phyloP scores from a whole-genome alignment of 345 rosid genomes.

The Bruguiera gymnorhiza region DNA sequence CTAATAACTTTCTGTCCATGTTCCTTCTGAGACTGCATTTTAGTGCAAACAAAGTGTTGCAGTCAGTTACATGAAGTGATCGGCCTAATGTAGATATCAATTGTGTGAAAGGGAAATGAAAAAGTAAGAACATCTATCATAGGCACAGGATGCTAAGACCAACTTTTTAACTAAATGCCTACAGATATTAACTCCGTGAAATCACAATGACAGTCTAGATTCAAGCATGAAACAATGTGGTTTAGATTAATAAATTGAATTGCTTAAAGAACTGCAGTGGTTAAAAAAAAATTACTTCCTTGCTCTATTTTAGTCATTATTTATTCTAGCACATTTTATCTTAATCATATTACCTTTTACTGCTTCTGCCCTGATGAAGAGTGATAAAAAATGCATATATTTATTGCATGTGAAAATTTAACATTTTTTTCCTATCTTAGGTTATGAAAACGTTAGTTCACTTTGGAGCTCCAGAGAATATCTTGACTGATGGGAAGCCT shows the following conservation, averaged over 20 bases:
- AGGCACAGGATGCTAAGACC: no score
- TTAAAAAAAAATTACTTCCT: neutral
- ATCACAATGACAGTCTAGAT: neutral
- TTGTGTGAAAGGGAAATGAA: no score
- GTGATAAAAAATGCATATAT: neutral
- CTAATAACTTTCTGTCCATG: neutral
- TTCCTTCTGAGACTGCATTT: constrained; percentile 9
- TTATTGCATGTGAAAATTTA: constrained; percentile 4
- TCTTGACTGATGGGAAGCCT: constrained; percentile 87
- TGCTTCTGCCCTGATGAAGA: neutral
- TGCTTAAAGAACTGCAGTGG: neutral
- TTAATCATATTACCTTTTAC: neutral
- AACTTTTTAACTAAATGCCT: neutral
- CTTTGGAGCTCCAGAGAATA: constrained; percentile 85
- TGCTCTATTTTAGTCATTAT: neutral
- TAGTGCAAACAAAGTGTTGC: neutral
- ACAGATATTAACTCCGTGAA: neutral
- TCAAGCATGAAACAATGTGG: neutral
- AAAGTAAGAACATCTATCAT: no score
- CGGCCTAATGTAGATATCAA: no score
- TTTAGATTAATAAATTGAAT: neutral
- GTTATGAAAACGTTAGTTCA: constrained; percentile 86
- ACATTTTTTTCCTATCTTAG: constrained; percentile 32
- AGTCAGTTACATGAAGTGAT: no score
- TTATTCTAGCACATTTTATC: neutral